A percentile compares a stretch with the other conserved stretches of the same genome.
Evolutionary conservation across 139 green algal genomes (phyloP).

Genomic region (Deuterostichococcus epilithicus): DNA sequence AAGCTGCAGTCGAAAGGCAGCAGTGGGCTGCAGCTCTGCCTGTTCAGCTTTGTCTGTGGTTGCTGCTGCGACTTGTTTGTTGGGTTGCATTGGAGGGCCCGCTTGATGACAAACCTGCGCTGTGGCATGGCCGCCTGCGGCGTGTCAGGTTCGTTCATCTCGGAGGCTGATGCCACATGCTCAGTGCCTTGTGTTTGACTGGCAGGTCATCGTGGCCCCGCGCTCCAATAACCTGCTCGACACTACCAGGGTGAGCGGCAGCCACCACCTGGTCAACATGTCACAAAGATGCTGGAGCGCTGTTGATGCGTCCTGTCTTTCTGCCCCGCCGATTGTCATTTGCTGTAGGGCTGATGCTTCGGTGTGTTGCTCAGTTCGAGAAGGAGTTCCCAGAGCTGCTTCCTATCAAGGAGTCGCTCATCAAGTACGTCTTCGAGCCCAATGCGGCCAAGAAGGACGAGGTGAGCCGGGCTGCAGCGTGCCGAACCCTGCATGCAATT

Average conservation of each 20-base stretch:
- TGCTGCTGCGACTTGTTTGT: too few species aligned
- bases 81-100: too few species aligned
- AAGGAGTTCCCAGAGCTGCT: slow-evolving; percentile 88
- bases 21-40: too few species aligned
- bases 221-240: slow-evolving; percentile 97
- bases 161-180: too few species aligned
- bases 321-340: neutral
- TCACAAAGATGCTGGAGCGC: neutral
- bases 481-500: neutral
- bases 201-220: slow-evolving; percentile 85
- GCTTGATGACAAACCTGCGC: too few species aligned
- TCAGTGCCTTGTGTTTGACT: too few species aligned
- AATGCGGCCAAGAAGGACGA: slow-evolving; percentile 14
- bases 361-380: slow-evolving; percentile 56
- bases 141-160: too few species aligned
- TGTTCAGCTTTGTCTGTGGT: too few species aligned
- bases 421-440: slow-evolving; percentile 88
- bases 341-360: neutral
- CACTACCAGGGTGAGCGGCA: slow-evolving; percentile 60
- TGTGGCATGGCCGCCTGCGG: too few species aligned
- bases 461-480: neutral
- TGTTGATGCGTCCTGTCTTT: neutral
- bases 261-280: neutral
- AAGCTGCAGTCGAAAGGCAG: too few species aligned
- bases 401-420: slow-evolving; percentile 84